Evolutionary conservation across 371 early-diverging fungal species (phyloP).

Genomic region (Mortierella polycephala): DNA sequence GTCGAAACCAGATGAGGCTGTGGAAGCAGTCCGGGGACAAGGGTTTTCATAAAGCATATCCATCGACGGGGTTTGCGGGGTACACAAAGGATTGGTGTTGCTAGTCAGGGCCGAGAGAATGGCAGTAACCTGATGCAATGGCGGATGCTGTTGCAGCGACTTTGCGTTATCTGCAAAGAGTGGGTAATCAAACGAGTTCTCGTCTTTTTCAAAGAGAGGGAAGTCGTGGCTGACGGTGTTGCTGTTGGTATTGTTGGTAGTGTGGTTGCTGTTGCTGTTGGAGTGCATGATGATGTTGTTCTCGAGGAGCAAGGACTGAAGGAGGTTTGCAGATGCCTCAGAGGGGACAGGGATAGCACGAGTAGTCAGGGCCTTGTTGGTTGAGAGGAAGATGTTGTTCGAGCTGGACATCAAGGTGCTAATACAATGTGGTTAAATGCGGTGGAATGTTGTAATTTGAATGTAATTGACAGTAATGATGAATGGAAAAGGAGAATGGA

Average conservation of each 20-base stretch:
- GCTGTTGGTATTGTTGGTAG: not conserved
- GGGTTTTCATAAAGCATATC: conserved; percentile 3
- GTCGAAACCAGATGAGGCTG: conserved; percentile 16
- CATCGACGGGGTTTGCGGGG: conserved; percentile 36
- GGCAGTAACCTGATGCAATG: conserved; percentile 5
- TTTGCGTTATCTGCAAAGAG: conserved; percentile 32
- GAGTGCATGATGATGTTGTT: conserved; percentile 19
- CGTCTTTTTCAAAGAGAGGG: conserved; percentile 23
- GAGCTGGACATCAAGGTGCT: too few species aligned
- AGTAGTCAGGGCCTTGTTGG: not conserved
- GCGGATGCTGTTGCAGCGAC: conserved; percentile 19
- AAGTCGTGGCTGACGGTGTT: conserved; percentile 25
- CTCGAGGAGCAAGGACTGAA: conserved; percentile 17
- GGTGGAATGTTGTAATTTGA: too few species aligned
- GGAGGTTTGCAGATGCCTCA: conserved; percentile 12
- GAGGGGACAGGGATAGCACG: conserved; percentile 6
- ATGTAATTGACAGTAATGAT: too few species aligned
- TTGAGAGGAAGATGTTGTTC: too few species aligned
- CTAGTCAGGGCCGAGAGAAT: not conserved
- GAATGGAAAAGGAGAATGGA: too few species aligned
- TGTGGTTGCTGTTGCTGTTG: not conserved
- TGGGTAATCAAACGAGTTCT: conserved; percentile 31
- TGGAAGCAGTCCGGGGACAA: not conserved
- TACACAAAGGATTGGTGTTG: conserved; percentile 30
- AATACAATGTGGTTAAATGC: too few species aligned